Evolutionary conservation across 1,284 basidiomycete species (phyloP), one percentile per base, ranked within the genome.

Genomic region (Puccinia triticina): DNA sequence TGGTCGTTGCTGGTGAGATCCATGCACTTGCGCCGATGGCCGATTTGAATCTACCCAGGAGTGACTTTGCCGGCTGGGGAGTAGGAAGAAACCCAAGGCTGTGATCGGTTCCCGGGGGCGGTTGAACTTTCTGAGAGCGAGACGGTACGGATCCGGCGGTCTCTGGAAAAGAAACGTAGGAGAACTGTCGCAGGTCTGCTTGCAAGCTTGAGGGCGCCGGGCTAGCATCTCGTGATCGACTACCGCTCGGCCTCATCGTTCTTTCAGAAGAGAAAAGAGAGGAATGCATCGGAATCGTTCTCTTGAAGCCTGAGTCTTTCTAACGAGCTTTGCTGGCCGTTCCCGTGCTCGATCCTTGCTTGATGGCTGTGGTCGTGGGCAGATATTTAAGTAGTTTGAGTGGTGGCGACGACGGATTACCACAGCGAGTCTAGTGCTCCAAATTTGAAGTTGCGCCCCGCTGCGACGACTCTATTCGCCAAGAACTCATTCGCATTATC

Each of bases 21-120:
- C 78, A 80, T 21, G 67, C 78, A 23, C 66, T 73, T 29, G 78
- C 78, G 40, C 78, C 78, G 69, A 80, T 80, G 10, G 78, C 78
- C n/a, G 78, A 80, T 46, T 73, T 80, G 37, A 80, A 80, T 48
- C 78, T 72, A n/a, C 67, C 69, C 7, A 80, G 43, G 18, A 80
- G 53, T 12, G 78, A 72, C 37, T 80, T 80, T 18, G 26, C 50
- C 40, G 61, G 43, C 40, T 50, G 57, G 23, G 76, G 40, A 10
- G 66, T 59, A 26, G 55, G 37, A 50, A 29, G 64, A 61, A 64
- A 64, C 0, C 57, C 46, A 37, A 53, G 46, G 46, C 43, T 61
- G 23, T 46, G 40, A 66, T 77, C 76, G 11, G 40, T 32, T 48
- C 76, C 76, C 14, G 29, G n/a, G 18, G 76, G 21, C 14, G 61